phyloP scores from a whole-genome alignment of 192 early-diverging fungal species.

The Spinellus fusiger region DNA sequence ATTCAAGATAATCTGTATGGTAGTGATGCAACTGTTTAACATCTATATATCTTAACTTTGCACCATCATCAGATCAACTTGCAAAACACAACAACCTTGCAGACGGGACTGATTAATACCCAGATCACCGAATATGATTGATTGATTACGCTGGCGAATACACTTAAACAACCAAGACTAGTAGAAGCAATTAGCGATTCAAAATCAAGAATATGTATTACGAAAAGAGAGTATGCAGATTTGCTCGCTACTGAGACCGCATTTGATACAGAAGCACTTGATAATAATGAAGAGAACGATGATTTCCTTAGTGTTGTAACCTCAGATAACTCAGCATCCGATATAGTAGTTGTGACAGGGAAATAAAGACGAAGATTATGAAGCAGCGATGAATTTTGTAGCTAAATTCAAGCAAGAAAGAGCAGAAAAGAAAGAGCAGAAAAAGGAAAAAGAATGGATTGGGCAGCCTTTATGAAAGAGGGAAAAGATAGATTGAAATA shows the following conservation, averaged over 20 bases:
- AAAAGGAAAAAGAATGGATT: too few species aligned
- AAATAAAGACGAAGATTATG: not conserved
- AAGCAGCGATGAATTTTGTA: not conserved
- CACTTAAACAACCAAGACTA: not conserved
- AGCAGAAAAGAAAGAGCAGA: too few species aligned
- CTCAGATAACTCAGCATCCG: not conserved
- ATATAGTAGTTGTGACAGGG: not conserved
- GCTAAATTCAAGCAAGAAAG: conserved; percentile 1
- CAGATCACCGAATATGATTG: conserved; percentile 1
- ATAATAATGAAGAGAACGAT: not conserved
- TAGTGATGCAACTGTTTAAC: not conserved
- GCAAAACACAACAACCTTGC: not conserved
- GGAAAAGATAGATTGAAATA: too few species aligned
- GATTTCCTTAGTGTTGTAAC: not conserved
- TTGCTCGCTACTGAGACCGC: not conserved
- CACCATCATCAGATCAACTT: not conserved
- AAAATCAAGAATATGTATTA: conserved; percentile 1
- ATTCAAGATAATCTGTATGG: conserved; percentile 10
- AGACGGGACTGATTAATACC: not conserved
- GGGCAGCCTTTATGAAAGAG: too few species aligned
- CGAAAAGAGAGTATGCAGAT: not conserved
- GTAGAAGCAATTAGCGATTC: not conserved
- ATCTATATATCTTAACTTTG: not conserved
- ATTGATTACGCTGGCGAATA: not conserved
- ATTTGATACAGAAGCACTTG: not conserved